Base-by-base conservation (phyloP, 2,329 filamentous ascomycete species). In the Paecilomyces fulvus region DNA sequence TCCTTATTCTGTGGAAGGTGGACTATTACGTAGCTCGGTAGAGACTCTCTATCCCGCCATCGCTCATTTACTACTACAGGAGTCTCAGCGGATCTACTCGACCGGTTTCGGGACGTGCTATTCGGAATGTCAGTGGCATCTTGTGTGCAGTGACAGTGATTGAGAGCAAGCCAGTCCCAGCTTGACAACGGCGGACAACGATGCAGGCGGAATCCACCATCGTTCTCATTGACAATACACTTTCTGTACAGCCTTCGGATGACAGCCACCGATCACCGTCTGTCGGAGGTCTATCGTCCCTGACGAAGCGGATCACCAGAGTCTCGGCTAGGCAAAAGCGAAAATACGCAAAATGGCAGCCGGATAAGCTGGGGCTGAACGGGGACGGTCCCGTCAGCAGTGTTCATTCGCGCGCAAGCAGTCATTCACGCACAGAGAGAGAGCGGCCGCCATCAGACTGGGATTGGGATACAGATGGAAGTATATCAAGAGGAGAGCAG, bases 311-410 rank as follows among this genome's bases (percentile, higher is more conserved):
- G n/a, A 53, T 72, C 10, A 71, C 68, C 12, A 67, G 61, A 11
- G 60, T 59, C 23, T 73, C 73, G 0, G 66, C 77, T n/a, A 71
- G 71, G 50, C 68, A 71, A 17, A 70, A 72, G 51, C 65, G 76
- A 33, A 79, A 77, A 65, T 79, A 78, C 56, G 73, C 74, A 17
- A 79, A 77, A 67, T 79, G 73, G 70, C 75, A 79, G 75, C 68
- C 85, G 70, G 66, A 85, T 67, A 68, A 81, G 75, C 79, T 84
- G 56, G 81, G 80, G 59, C n/a, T 43, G 37, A 78, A 69, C 11
- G 17, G 58, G 7, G 63, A 67, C 10, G 56, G 8, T 12, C 17
- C 37, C 8, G 37, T 43, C 37, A 17, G 37, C 37, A 43, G 37
- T 3, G 37, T 43, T 43, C 14, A 43, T 17, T 43, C 37, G n/a